phyloP scores from a whole-genome alignment of 2,329 filamentous ascomycete genomes.

The Fusarium humuli region DNA sequence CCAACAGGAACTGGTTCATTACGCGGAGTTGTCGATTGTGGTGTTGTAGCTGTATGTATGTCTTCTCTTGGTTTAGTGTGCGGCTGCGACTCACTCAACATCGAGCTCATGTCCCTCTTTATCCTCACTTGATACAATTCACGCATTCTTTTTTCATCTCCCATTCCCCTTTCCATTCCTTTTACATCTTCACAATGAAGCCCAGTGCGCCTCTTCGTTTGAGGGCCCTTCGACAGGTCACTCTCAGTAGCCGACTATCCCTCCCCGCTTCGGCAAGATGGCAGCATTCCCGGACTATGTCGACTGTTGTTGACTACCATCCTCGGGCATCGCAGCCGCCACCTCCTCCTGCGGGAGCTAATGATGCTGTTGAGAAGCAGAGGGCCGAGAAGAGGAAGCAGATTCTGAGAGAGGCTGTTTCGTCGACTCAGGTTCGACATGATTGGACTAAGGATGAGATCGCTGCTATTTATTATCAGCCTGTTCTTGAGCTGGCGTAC shows the following conservation, averaged over 20 bases:
- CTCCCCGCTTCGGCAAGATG: conserved; percentile 40
- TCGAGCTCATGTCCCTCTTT: neutral
- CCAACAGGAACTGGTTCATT: conserved; percentile 23
- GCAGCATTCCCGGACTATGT: conserved; percentile 41
- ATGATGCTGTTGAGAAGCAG: conserved; percentile 42
- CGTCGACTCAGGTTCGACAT: conserved; percentile 71
- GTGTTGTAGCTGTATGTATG: conserved; percentile 17
- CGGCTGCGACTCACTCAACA: conserved; percentile 18
- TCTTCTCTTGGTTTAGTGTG: conserved; percentile 35
- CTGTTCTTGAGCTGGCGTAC: conserved; percentile 81
- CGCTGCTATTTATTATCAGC: conserved; percentile 81
- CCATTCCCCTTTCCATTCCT: conserved; percentile 5
- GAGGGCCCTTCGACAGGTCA: conserved; percentile 31
- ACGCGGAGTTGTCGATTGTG: conserved; percentile 15
- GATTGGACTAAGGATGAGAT: conserved; percentile 88
- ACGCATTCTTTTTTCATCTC: conserved; percentile 12
- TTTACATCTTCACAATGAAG: conserved; percentile 30
- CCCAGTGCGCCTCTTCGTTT: conserved; percentile 34
- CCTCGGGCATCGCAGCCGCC: conserved; percentile 40
- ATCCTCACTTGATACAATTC: neutral
- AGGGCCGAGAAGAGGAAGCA: conserved; percentile 44
- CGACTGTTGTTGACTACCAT: conserved; percentile 45
- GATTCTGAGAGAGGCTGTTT: conserved; percentile 65
- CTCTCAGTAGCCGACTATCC: conserved; percentile 11
- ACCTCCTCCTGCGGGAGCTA: conserved; percentile 33